phyloP scores from a whole-genome alignment of 2,329 filamentous ascomycete species.

The Claviceps capensis region DNA sequence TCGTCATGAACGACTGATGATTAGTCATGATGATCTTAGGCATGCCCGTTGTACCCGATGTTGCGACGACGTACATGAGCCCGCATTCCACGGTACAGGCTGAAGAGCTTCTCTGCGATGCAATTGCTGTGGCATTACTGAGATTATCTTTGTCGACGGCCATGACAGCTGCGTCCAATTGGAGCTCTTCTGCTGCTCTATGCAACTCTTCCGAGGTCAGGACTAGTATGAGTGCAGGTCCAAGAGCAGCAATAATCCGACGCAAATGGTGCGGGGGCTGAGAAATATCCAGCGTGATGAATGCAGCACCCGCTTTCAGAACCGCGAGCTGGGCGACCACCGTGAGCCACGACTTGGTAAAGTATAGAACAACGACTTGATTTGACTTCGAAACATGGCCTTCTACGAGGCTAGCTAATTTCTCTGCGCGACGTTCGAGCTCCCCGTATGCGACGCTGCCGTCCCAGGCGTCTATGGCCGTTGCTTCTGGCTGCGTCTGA shows the following conservation, averaged over 20 bases:
- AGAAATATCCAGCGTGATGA: neutral
- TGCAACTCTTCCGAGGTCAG: neutral
- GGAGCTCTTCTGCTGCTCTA: neutral
- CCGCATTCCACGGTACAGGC: neutral
- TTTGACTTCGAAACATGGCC: neutral
- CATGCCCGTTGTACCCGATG: neutral
- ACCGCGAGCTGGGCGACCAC: neutral
- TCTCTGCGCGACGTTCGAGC: neutral
- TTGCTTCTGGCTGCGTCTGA: neutral
- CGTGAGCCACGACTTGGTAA: neutral
- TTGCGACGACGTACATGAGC: neutral
- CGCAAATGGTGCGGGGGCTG: neutral
- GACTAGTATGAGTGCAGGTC: neutral
- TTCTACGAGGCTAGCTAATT: neutral
- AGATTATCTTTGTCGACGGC: too few species aligned
- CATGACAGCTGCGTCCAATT: too few species aligned
- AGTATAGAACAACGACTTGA: neutral
- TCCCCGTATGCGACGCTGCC: neutral
- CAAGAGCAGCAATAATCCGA: neutral
- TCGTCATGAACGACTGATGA: neutral
- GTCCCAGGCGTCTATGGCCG: neutral
- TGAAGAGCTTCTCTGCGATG: neutral
- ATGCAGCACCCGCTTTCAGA: neutral
- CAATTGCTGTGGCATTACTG: too few species aligned
- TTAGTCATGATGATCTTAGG: neutral